These are phyloP conservation scores for Exophiala calicioides DNA, from an alignment of 2,329 filamentous ascomycete genomes.

Conservation along the genomic window DNA sequence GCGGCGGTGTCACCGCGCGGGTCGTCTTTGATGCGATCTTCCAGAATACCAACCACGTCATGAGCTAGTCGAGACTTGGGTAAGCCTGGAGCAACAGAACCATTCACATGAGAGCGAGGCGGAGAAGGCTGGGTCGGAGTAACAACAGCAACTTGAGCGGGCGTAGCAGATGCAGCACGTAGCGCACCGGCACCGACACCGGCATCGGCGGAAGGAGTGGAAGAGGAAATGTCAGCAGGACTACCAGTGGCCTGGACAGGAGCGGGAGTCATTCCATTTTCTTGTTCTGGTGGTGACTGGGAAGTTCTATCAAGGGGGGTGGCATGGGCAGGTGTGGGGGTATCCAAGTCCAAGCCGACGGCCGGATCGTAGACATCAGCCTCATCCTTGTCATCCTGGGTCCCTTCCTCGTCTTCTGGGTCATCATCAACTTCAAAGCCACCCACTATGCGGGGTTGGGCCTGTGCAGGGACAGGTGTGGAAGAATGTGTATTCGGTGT, in stretches of 20 bases:
- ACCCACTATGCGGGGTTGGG: slow-evolving; percentile 47
- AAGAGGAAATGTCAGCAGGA: slow-evolving; percentile 48
- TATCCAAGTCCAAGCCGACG: slow-evolving; percentile 26
- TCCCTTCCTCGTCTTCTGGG: slow-evolving; percentile 50
- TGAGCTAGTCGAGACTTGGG: slow-evolving; percentile 62
- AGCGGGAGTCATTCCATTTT: slow-evolving; percentile 42
- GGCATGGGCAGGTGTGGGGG: slow-evolving; percentile 25
- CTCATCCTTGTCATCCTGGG: slow-evolving; percentile 30
- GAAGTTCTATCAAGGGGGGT: slow-evolving; percentile 41
- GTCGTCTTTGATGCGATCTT: slow-evolving; percentile 89
- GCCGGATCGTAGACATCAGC: slow-evolving; percentile 34
- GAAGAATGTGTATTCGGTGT: slow-evolving; percentile 28
- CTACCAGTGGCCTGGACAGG: slow-evolving; percentile 53
- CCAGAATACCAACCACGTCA: slow-evolving; percentile 76
- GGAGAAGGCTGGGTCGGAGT: slow-evolving; percentile 27
- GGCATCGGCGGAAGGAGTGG: slow-evolving; percentile 47
- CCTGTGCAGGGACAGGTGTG: slow-evolving; percentile 45
- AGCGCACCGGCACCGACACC: slow-evolving; percentile 49
- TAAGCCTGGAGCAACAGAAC: slow-evolving; percentile 34
- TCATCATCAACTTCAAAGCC: slow-evolving; percentile 66
- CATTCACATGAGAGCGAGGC: slow-evolving; percentile 28
- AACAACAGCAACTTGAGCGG: slow-evolving; percentile 41
- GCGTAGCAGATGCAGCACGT: slow-evolving; percentile 40
- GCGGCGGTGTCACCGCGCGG: slow-evolving; percentile 89
- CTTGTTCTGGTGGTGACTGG: slow-evolving; percentile 64